Evolutionary conservation across 805 yeast genomes (phyloP).

Genomic region (Deakozyma indianensis): DNA sequence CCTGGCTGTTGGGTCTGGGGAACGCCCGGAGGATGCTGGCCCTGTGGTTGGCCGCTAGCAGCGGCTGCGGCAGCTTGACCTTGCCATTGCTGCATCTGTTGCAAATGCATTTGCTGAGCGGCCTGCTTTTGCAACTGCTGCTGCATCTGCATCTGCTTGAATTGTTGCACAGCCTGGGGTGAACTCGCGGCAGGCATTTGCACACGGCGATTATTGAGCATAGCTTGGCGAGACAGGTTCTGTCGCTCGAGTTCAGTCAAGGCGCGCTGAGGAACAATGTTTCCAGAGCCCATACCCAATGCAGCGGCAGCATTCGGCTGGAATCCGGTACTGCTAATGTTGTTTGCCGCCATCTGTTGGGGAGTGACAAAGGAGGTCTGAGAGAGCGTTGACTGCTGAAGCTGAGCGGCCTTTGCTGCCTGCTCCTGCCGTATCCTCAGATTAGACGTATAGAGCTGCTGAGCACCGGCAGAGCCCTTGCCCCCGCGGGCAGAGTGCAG

Average conservation of each 20-base stretch:
- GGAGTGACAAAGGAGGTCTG: constrained; percentile 7
- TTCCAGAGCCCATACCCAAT: constrained; percentile 2
- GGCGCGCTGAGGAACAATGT: constrained; percentile 6
- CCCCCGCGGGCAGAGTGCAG: constrained; percentile 70
- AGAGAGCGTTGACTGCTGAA: constrained; percentile 21
- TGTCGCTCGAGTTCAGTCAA: constrained; percentile 16
- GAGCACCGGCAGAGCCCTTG: constrained; percentile 41
- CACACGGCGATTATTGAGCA: constrained; percentile 14
- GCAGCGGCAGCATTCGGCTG: constrained; percentile 6
- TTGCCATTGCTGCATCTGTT: constrained; percentile 3
- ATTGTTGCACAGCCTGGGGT: constrained; percentile 11
- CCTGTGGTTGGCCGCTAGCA: not conserved
- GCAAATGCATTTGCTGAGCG: constrained; percentile 6
- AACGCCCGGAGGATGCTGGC: not conserved
- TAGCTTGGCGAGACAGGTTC: constrained; percentile 18
- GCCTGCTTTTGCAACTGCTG: constrained; percentile 16
- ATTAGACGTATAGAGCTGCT: constrained; percentile 49
- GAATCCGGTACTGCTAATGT: constrained; percentile 2
- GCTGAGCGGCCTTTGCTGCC: constrained; percentile 25
- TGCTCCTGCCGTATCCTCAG: constrained; percentile 33
- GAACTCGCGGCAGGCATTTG: constrained; percentile 11
- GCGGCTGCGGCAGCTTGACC: not conserved
- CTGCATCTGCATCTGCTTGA: constrained; percentile 13
- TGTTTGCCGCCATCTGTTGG: constrained; percentile 10
- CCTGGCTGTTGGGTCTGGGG: not conserved